phyloP scores from a whole-genome alignment of 2,329 filamentous ascomycete genomes.

The Paraphoma sp. region DNA sequence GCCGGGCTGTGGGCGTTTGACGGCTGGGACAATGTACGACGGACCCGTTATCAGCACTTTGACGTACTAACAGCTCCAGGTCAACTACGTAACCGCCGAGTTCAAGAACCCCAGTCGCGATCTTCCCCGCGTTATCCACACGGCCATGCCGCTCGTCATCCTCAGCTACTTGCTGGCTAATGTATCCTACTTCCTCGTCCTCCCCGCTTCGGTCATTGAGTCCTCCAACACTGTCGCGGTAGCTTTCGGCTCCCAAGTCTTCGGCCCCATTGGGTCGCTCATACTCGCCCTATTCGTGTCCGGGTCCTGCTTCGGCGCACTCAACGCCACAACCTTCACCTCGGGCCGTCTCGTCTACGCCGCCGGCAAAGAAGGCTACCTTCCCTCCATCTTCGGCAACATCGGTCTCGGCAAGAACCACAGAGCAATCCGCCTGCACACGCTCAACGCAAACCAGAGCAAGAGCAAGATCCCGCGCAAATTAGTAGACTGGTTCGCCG shows the following conservation, averaged over 20 bases:
- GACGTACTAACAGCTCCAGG: constrained; percentile 59
- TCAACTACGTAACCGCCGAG: constrained; percentile 96
- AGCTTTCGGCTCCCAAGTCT: constrained; percentile 87
- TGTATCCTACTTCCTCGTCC: constrained; percentile 90
- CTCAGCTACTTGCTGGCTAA: constrained; percentile 90
- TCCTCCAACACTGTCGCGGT: constrained; percentile 95
- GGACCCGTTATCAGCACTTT: too few species aligned
- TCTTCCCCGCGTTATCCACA: constrained; percentile 93
- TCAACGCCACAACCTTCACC: constrained; percentile 95
- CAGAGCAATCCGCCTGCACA: constrained; percentile 44
- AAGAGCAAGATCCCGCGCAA: constrained; percentile 30
- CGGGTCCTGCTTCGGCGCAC: constrained; percentile 89
- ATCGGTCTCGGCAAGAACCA: constrained; percentile 71
- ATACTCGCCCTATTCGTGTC: constrained; percentile 88
- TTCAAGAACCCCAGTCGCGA: constrained; percentile 91
- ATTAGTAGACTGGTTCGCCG: constrained; percentile 41
- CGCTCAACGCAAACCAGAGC: constrained; percentile 21
- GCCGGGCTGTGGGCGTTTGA: constrained; percentile 98
- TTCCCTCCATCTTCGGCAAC: constrained; percentile 81
- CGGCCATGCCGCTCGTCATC: constrained; percentile 94
- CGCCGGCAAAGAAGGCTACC: constrained; percentile 92
- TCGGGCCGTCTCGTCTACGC: constrained; percentile 90
- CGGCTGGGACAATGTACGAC: constrained; percentile 93
- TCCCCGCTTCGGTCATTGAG: constrained; percentile 81
- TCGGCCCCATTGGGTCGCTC: constrained; percentile 81